Conservation (phyloP, 495 filamentous ascomycete genomes). For the Clavariopsis aquatica region DNA sequence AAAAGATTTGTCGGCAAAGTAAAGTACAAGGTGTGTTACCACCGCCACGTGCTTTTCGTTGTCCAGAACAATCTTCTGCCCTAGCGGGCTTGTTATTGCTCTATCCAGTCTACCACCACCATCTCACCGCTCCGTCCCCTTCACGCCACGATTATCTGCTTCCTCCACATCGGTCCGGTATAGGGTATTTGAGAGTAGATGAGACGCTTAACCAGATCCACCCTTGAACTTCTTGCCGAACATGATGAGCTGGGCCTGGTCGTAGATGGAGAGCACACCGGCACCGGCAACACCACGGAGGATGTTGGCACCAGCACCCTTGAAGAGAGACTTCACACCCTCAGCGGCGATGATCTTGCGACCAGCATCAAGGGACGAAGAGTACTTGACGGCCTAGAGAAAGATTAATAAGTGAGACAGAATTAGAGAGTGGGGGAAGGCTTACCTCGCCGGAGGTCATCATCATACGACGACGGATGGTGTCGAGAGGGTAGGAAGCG, state of each 20-base stretch:
- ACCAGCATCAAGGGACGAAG: conserved; percentile 87
- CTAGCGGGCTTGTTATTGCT: conserved; percentile 36
- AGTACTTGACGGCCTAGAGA: conserved; percentile 96
- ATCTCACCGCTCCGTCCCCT: conserved; percentile 34
- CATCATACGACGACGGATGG: conserved; percentile 99
- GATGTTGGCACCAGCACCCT: conserved; percentile 99
- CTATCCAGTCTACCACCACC: conserved; percentile 36
- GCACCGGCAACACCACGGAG: conserved; percentile 99
- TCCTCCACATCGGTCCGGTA: conserved; percentile 22
- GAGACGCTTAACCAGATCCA: conserved; percentile 70
- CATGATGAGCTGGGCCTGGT: conserved; percentile 96
- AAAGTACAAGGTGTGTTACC: conserved; percentile 55
- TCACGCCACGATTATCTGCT: conserved; percentile 32
- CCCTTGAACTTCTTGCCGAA: conserved; percentile 99
- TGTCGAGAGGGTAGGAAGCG: conserved; percentile 99
- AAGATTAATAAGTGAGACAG: conserved; percentile 28
- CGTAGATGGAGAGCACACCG: conserved; percentile 99
- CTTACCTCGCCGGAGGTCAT: conserved; percentile 86
- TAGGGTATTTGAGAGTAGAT: conserved; percentile 27
- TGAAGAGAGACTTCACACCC: conserved; percentile 98
- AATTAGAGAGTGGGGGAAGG: conserved; percentile 22
- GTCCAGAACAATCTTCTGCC: conserved; percentile 50
- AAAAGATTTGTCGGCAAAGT: conserved; percentile 55
- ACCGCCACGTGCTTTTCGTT: conserved; percentile 40
- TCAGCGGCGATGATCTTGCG: conserved; percentile 95